Evolutionary conservation across 2,329 filamentous ascomycete genomes (phyloP), one percentile per base, ranked within the genome.

Genomic region (Colletotrichum sansevieriae): DNA sequence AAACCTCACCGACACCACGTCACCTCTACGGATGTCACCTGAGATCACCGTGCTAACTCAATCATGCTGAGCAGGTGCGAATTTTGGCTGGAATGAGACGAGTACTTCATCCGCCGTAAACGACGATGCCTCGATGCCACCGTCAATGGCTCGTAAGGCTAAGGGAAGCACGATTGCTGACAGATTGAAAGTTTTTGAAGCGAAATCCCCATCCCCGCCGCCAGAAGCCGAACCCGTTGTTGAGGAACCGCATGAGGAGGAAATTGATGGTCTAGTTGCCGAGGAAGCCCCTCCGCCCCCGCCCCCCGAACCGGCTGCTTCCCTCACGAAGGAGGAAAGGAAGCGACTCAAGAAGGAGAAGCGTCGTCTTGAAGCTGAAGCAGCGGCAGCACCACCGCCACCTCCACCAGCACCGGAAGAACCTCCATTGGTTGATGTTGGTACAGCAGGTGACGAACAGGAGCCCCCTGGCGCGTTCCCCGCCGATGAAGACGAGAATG

Each of bases 401-500:
- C 73, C 68, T 25, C 66, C 70, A 52, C 47, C 49, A 15, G 49
- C n/a, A 47, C 54, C 74, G n/a, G 68, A 73, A 33, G 60, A 73
- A 63, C 68, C 64, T 44, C 47, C 57, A n/a, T 61, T 63, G 35
- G 35, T 69, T 70, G 55, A 73, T 39, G 56, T 71, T 51, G 71
- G 72, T 41, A 71, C 73, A 68, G 76, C 75, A 41, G 71, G 68
- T n/a, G 63, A 58, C 59, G 75, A 77, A 75, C 66, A 73, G n/a
- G 78, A 78, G 35, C 79, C 88, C 6, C 87, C 88, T 47, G 88
- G 88, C 63, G 86, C 85, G 70, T 90, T 90, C 75, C 88, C 88
- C 25, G 80, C 81, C 49, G 83, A 85, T 71, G 83, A 84, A 41
- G 83, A 83, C 71, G 82, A 85, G 56, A 79, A 84, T 72, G 83